Evolutionary conservation across 2,329 filamentous ascomycete genomes (phyloP).

Genomic region (Colletotrichum trifolii): DNA sequence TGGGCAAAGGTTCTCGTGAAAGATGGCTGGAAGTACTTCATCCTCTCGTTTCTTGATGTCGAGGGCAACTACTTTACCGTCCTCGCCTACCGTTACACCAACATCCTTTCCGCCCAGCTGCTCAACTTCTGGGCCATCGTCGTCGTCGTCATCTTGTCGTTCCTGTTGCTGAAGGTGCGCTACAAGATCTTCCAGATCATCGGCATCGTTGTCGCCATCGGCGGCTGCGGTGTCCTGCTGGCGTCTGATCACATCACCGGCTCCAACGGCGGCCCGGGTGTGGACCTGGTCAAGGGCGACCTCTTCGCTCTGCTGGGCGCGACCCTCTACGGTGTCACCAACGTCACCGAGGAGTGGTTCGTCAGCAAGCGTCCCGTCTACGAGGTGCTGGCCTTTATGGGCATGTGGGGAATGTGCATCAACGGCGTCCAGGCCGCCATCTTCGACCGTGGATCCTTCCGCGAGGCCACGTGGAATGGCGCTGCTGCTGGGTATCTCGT

Average conservation of each 20-base stretch:
- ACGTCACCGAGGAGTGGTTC: slow-evolving; percentile 94
- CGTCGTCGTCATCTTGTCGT: slow-evolving; percentile 87
- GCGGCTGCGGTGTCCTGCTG: slow-evolving; percentile 88
- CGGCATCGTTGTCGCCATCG: slow-evolving; percentile 91
- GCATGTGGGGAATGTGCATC: slow-evolving; percentile 88
- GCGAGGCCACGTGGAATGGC: slow-evolving; percentile 71
- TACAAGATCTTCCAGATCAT: slow-evolving; percentile 88
- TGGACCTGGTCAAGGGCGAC: slow-evolving; percentile 88
- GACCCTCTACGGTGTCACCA: slow-evolving; percentile 89
- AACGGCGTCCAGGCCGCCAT: slow-evolving; percentile 92
- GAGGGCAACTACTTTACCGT: slow-evolving; percentile 99
- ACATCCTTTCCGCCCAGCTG: slow-evolving; percentile 90
- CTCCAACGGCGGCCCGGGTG: slow-evolving; percentile 72
- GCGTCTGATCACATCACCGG: slow-evolving; percentile 88
- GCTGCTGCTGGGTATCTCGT: slow-evolving; percentile 82
- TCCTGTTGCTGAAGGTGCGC: slow-evolving; percentile 84
- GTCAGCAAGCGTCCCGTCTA: slow-evolving; percentile 88
- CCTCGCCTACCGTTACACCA: slow-evolving; percentile 91
- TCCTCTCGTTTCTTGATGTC: slow-evolving; percentile 92
- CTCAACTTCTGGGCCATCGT: slow-evolving; percentile 99
- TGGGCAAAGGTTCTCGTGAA: slow-evolving; percentile 72
- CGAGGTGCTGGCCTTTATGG: slow-evolving; percentile 92
- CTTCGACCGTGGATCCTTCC: slow-evolving; percentile 84
- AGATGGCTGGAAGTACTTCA: slow-evolving; percentile 93
- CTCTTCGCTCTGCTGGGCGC: slow-evolving; percentile 91